These are phyloP conservation scores for Metarhizium album DNA, from an alignment of 2,329 filamentous ascomycete genomes.

Conservation along the genomic window DNA sequence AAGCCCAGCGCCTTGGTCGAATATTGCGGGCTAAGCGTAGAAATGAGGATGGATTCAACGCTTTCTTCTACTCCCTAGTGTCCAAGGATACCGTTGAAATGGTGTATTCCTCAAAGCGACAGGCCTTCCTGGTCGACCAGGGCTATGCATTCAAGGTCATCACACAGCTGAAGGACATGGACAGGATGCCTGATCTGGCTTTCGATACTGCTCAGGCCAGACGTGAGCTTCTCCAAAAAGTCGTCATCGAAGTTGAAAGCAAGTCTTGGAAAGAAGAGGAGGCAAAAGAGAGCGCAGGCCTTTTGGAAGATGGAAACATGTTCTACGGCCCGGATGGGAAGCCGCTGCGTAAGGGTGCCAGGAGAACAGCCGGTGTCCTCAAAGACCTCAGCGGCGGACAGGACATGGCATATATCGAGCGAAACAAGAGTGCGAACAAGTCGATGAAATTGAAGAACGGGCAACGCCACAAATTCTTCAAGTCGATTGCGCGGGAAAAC, in stretches of 20 bases:
- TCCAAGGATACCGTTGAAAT: too few relatives aligned
- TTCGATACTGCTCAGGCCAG: conserved; percentile 72
- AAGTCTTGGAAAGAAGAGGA: conserved; percentile 66
- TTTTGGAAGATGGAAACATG: too few relatives aligned
- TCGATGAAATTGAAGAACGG: too few relatives aligned
- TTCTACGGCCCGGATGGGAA: too few relatives aligned
- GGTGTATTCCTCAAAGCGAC: too few relatives aligned
- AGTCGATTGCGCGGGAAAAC: too few relatives aligned
- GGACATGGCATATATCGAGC: conserved; percentile 93
- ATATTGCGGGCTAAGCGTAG: too few relatives aligned
- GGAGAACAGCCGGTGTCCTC: conserved; percentile 74
- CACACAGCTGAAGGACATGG: conserved; percentile 85
- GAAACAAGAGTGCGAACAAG: conserved; percentile 59
- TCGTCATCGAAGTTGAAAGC: conserved; percentile 80
- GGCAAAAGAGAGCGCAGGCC: conserved; percentile 32
- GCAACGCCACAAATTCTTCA: too few relatives aligned
- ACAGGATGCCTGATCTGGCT: conserved; percentile 67
- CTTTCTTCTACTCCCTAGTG: too few relatives aligned
- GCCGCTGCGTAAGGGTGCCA: too few relatives aligned
- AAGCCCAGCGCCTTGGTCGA: too few relatives aligned
- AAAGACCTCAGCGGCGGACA: conserved; percentile 82
- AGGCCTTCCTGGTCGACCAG: conserved; percentile 95
- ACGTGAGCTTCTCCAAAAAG: conserved; percentile 77
- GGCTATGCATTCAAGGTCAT: conserved; percentile 99
- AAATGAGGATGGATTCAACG: too few relatives aligned